Conservation (phyloP, 2,329 filamentous ascomycete genomes). For the Xylaria sp. region DNA sequence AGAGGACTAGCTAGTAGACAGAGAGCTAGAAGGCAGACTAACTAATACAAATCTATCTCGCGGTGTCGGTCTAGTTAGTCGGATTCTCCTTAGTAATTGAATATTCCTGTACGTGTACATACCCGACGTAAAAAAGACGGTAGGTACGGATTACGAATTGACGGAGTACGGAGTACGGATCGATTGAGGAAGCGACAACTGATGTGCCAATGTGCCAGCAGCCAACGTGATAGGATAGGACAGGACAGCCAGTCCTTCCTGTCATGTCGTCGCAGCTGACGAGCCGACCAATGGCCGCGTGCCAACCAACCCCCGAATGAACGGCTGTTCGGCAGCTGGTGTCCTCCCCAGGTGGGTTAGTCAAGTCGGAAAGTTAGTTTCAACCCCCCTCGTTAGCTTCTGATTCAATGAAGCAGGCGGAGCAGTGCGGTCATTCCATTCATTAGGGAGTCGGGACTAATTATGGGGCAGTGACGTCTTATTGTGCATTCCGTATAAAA, state of each 20-base stretch:
- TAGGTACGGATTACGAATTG: not conserved
- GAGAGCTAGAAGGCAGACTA: not conserved
- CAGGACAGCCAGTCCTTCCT: not conserved
- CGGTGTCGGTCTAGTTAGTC: not conserved
- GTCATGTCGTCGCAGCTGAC: conserved; percentile 1
- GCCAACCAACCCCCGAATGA: conserved; percentile 3
- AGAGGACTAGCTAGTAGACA: not conserved
- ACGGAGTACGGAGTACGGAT: not conserved
- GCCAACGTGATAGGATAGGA: not conserved
- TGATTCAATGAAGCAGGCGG: not conserved
- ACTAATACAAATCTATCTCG: not conserved
- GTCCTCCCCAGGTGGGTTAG: not conserved
- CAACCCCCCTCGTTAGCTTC: not conserved
- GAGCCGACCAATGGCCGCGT: conserved; percentile 5
- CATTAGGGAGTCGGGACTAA: not conserved
- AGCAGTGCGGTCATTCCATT: not conserved
- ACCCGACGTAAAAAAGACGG: not conserved
- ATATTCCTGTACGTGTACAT: not conserved
- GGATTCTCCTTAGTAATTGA: not conserved
- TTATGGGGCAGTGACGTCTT: not conserved
- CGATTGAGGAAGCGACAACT: not conserved
- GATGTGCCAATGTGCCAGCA: not conserved
- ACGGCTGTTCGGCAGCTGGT: conserved; percentile 11
- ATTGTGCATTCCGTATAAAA: not conserved
- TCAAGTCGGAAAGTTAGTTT: not conserved